Percentiles rank a stretch among this genome's conserved stretches.
These are phyloP conservation scores for Cetraspora pellucida DNA, from an alignment of 192 early-diverging fungal species.

Conservation along the genomic window DNA sequence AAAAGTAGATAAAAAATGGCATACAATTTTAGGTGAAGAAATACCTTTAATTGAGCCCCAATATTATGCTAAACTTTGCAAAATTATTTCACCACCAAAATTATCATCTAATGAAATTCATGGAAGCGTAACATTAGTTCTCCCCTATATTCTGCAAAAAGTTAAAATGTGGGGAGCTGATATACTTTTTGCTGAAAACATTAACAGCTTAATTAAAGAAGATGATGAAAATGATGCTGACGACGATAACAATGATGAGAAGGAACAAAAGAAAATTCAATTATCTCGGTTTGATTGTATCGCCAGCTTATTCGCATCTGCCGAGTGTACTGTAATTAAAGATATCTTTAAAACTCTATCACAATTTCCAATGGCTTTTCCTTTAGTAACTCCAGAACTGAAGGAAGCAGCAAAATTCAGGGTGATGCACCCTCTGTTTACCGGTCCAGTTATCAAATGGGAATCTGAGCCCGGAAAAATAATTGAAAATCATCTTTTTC, in stretches of 20 bases:
- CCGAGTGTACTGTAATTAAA: conserved; percentile 28
- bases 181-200: conserved; percentile 24
- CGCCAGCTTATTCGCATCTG: conserved; percentile 17
- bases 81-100: conserved; percentile 6
- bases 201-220: conserved; percentile 3
- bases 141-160: conserved; percentile 24
- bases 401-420: background rate
- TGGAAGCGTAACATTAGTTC: background rate
- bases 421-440: conserved; percentile 28
- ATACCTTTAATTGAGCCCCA: conserved; percentile 11
- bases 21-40: conserved; percentile 12
- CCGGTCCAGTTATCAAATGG: conserved; percentile 30
- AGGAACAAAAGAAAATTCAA: conserved; percentile 1
- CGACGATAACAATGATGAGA: background rate
- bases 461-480: conserved; percentile 25
- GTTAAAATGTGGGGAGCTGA: conserved; percentile 30
- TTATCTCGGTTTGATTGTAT: conserved; percentile 28
- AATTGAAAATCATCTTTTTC: conserved; percentile 33
- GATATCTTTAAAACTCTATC: conserved; percentile 27
- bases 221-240: background rate
- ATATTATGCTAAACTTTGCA: conserved; percentile 15
- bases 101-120: background rate
- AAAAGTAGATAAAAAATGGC: conserved; percentile 20
- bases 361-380: conserved; percentile 32
- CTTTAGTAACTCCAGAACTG: conserved; percentile 23